A percentile compares a stretch with the other conserved stretches of the same genome.
Evolutionary conservation across 371 early-diverging fungal species (phyloP).

Genomic region (Mortierella sp.): DNA sequence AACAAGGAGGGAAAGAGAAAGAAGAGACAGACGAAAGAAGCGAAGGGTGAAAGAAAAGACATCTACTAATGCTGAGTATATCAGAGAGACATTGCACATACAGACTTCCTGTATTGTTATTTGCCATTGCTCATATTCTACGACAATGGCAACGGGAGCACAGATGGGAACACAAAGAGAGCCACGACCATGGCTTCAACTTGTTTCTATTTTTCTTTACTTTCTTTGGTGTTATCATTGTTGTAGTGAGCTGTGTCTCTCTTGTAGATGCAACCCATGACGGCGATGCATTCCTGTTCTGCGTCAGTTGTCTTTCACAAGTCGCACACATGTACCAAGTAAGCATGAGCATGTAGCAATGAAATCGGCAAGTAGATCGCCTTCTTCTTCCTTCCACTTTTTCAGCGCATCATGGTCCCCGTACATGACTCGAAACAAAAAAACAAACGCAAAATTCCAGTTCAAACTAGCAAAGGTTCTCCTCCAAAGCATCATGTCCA

Average conservation of each 20-base stretch:
- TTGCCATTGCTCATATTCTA: not conserved
- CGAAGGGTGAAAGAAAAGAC: not conserved
- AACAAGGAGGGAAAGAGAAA: not conserved
- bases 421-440: conserved; percentile 6
- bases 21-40: not conserved
- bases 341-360: not conserved
- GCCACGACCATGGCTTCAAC: not conserved
- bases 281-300: not conserved
- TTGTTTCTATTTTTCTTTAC: too few species aligned
- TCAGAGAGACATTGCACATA: not conserved
- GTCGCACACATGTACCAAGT: not conserved
- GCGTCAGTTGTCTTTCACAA: not conserved
- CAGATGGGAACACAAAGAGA: conserved; percentile 11
- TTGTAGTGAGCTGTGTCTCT: not conserved
- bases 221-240: not conserved
- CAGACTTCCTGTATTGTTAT: not conserved
- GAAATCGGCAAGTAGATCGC: not conserved
- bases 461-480: not conserved
- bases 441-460: conserved; percentile 1
- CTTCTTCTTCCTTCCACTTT: not conserved
- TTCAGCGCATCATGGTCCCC: not conserved
- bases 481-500: not conserved
- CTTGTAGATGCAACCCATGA: not conserved
- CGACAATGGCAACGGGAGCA: not conserved
- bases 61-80: not conserved